phyloP scores from a whole-genome alignment of 1,284 basidiomycete genomes.

The Singerocomus rubriflavus region DNA sequence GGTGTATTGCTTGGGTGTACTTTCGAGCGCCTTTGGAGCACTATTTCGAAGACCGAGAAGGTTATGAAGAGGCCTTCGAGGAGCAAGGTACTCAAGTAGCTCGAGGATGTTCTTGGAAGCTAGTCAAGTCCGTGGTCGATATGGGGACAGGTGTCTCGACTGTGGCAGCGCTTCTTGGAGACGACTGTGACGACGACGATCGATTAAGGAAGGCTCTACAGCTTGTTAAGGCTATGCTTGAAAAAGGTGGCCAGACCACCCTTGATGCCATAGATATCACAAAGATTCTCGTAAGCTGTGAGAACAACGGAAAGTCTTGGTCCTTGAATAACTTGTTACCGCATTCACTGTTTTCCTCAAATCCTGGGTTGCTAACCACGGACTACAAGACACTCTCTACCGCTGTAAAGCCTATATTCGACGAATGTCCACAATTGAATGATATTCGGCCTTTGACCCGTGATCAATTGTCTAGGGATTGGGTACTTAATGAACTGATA shows the following conservation, averaged over 20 bases:
- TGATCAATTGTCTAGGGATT: constrained; percentile 53
- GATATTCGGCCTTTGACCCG: constrained; percentile 54
- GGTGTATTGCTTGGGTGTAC: constrained; percentile 60
- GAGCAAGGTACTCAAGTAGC: constrained; percentile 29
- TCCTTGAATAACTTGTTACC: constrained; percentile 50
- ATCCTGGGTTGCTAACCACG: constrained; percentile 56
- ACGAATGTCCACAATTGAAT: constrained; percentile 46
- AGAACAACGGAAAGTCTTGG: constrained; percentile 38
- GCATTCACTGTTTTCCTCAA: constrained; percentile 51
- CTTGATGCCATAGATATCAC: constrained; percentile 53
- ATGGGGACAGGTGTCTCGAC: constrained; percentile 58
- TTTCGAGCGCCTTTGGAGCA: constrained; percentile 47
- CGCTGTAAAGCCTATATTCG: constrained; percentile 48
- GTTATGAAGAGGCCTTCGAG: constrained; percentile 34
- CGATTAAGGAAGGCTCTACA: constrained; percentile 41
- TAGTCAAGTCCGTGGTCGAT: constrained; percentile 53
- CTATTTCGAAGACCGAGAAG: constrained; percentile 36
- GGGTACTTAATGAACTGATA: constrained; percentile 53
- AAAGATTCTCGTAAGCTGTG: constrained; percentile 45
- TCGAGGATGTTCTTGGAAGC: constrained; percentile 46
- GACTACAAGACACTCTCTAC: constrained; percentile 50
- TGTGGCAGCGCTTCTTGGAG: constrained; percentile 51
- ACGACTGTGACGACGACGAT: constrained; percentile 39
- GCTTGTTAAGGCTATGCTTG: constrained; percentile 53
- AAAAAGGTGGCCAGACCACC: constrained; percentile 47